phyloP scores from a whole-genome alignment of 805 yeast species.

The Saturnispora serradocipensis region DNA sequence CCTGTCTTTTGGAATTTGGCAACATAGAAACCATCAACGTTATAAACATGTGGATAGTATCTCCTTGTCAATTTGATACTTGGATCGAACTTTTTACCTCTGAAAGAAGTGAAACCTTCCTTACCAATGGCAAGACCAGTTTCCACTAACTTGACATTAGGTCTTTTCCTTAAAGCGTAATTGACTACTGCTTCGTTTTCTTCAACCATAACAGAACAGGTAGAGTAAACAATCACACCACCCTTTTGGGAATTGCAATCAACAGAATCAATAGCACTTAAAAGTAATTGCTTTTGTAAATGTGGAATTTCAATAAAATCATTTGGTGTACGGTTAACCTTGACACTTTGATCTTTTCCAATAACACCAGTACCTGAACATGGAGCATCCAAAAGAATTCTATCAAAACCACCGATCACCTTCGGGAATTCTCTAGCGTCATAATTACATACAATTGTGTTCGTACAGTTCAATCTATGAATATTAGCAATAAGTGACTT shows the following conservation, averaged over 20 bases:
- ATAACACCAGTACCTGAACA: conserved; percentile 99
- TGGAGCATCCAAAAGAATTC: conserved; percentile 94
- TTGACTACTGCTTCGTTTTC: conserved; percentile 99
- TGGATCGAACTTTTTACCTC: conserved; percentile 86
- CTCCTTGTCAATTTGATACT: conserved; percentile 77
- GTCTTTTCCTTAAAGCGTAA: conserved; percentile 91
- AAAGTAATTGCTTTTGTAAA: conserved; percentile 83
- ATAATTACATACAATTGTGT: conserved; percentile 92
- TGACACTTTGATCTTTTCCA: conserved; percentile 92
- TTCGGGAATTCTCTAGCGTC: conserved; percentile 98
- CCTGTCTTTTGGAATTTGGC: conserved; percentile 93
- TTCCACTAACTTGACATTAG: conserved; percentile 90
- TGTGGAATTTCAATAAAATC: conserved; percentile 97
- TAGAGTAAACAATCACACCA: conserved; percentile 90
- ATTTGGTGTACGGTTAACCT: conserved; percentile 86
- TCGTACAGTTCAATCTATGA: conserved; percentile 93
- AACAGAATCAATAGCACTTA: conserved; percentile 95
- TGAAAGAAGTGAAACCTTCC: conserved; percentile 85
- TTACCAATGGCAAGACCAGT: conserved; percentile 90
- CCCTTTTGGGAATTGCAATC: conserved; percentile 89
- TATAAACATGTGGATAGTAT: conserved; percentile 96
- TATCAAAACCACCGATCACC: conserved; percentile 96
- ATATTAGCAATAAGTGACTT: conserved; percentile 94
- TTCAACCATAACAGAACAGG: conserved; percentile 97
- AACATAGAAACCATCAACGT: conserved; percentile 96